Evolutionary conservation across 2,329 filamentous ascomycete species (phyloP).

Genomic region (Colletotrichum abscissum): DNA sequence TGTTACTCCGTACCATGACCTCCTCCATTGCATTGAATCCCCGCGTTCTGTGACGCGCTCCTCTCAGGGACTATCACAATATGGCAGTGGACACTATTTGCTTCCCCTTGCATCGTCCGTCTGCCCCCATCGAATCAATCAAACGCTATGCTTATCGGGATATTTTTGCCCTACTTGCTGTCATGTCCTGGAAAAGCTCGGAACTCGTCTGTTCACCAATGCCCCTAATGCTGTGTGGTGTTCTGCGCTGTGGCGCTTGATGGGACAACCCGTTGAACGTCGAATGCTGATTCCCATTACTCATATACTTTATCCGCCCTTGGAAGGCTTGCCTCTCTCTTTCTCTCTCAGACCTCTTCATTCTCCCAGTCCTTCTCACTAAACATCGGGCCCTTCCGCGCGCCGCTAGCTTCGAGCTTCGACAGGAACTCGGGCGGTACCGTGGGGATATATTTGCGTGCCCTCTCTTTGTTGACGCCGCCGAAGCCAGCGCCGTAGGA

Average conservation of each 20-base stretch:
- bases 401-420: constrained; percentile 77
- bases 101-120: constrained; percentile 2
- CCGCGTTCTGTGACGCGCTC: neutral
- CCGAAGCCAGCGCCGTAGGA: constrained; percentile 96
- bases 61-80: neutral
- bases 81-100: neutral
- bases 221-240: neutral
- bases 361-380: constrained; percentile 75
- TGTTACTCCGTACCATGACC: neutral
- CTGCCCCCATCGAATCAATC: constrained; percentile 13
- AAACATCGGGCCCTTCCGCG: constrained; percentile 66
- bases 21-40: neutral
- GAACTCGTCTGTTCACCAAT: neutral
- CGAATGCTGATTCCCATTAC: neutral
- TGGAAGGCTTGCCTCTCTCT: neutral
- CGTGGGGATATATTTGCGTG: constrained; percentile 94
- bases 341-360: constrained; percentile 61
- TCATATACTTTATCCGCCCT: neutral
- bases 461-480: constrained; percentile 89
- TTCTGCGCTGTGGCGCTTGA: neutral
- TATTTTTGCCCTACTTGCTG: constrained; percentile 19
- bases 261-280: neutral
- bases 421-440: constrained; percentile 93
- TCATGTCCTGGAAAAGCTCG: neutral
- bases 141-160: constrained; percentile 30